These are phyloP conservation scores for Teunomyces atbi DNA, from an alignment of 805 yeast species.

Conservation along the genomic window DNA sequence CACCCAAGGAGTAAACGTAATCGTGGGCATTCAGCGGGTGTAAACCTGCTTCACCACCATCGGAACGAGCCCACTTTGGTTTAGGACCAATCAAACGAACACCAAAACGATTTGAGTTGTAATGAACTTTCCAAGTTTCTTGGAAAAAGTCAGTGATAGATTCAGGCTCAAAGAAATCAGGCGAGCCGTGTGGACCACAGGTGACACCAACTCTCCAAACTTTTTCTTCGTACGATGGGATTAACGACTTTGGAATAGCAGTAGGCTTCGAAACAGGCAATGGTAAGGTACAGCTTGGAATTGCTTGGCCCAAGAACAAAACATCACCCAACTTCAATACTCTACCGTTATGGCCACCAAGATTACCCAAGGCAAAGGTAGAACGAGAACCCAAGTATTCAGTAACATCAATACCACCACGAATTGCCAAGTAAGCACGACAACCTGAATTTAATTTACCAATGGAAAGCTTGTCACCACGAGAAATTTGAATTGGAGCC, in stretches of 20 bases:
- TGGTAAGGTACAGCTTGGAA: slow-evolving; percentile 67
- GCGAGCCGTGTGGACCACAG: slow-evolving; percentile 97
- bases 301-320: slow-evolving; percentile 77
- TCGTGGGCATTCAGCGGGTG: slow-evolving; percentile 99
- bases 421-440: slow-evolving; percentile 82
- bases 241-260: slow-evolving; percentile 51
- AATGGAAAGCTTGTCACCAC: slow-evolving; percentile 75
- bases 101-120: slow-evolving; percentile 96
- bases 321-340: slow-evolving; percentile 91
- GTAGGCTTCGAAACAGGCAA: slow-evolving; percentile 66
- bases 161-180: slow-evolving; percentile 84
- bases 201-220: slow-evolving; percentile 90
- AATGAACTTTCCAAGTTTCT: slow-evolving; percentile 89
- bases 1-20: slow-evolving; percentile 94
- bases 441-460: slow-evolving; percentile 85
- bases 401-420: slow-evolving; percentile 93
- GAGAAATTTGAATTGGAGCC: slow-evolving; percentile 66
- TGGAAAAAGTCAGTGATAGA: slow-evolving; percentile 72
- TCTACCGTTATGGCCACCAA: slow-evolving; percentile 96
- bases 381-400: slow-evolving; percentile 95
- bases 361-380: slow-evolving; percentile 87
- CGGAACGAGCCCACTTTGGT: slow-evolving; percentile 93
- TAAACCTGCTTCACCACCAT: slow-evolving; percentile 97
- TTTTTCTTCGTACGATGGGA: slow-evolving; percentile 52
- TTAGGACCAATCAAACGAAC: slow-evolving; percentile 93